Evolutionary conservation across 2,329 filamentous ascomycete genomes (phyloP).

Genomic region (Macrophomina tecta): DNA sequence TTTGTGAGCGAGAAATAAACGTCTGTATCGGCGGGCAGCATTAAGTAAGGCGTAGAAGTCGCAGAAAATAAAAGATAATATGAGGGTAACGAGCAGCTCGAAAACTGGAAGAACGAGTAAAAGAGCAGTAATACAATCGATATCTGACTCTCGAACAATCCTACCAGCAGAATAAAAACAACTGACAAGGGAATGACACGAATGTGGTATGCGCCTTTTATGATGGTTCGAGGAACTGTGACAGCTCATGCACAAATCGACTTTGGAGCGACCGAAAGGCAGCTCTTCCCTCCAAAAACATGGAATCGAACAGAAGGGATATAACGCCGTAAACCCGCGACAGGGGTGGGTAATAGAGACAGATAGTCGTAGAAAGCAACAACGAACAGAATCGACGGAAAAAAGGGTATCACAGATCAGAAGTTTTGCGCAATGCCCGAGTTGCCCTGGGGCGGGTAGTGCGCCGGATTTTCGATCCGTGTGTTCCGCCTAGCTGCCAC

Average conservation of each 20-base stretch:
- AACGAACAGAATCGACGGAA: slow-evolving; percentile 20
- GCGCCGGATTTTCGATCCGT: slow-evolving; percentile 87
- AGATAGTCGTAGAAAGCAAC: slow-evolving; percentile 13
- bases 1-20: background rate
- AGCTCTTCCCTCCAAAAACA: background rate
- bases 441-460: slow-evolving; percentile 87
- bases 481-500: slow-evolving; percentile 92
- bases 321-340: slow-evolving; percentile 21
- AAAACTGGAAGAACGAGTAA: background rate
- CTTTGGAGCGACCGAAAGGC: background rate
- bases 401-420: slow-evolving; percentile 46
- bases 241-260: slow-evolving; percentile 20
- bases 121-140: slow-evolving; percentile 12
- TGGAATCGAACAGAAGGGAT: background rate
- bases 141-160: background rate
- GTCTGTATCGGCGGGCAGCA: slow-evolving; percentile 11
- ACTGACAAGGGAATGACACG: background rate
- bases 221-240: slow-evolving; percentile 13
- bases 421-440: slow-evolving; percentile 98
- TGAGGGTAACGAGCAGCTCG: slow-evolving; percentile 6
- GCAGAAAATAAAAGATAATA: background rate
- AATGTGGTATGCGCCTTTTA: slow-evolving; percentile 22
- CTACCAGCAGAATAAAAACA: background rate
- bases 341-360: slow-evolving; percentile 19
- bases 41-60: slow-evolving; percentile 16